Evolutionary conservation across 192 early-diverging fungal genomes (phyloP), one percentile per base, ranked within the genome.

Genomic region (Rhizophlyctis rosea): DNA sequence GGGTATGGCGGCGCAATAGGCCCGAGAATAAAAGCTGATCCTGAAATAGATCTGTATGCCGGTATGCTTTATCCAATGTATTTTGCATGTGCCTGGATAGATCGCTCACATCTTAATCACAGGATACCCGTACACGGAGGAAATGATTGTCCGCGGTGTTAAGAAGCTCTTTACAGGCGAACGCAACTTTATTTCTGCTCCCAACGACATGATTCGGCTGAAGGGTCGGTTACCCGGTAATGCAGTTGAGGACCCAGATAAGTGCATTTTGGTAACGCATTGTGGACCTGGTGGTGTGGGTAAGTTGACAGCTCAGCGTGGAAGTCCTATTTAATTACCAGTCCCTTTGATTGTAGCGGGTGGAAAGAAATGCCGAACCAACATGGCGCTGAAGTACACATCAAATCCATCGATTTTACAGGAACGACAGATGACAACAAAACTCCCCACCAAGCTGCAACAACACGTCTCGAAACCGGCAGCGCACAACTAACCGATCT

Each of bases 371-470:
- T n/a, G n/a, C n/a, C n/a, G n/a, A n/a, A n/a, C n/a, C n/a, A n/a
- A n/a, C n/a, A n/a, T n/a, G n/a, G n/a, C n/a, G n/a, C n/a, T n/a
- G n/a, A n/a, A n/a, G n/a, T n/a, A n/a, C n/a, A n/a, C n/a, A n/a
- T 44, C 39, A 13, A 44, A 44, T 44, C 18, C 18, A 13, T 44
- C 18, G 39, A 18, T 13, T 44, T 44, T 44, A 18, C 29, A 56
- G 64, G 64, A 11, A 65, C 64, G 13, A 65, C 64, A 3, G 64
- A 65, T 57, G 31, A 57, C 7, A 67, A 67, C 57, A 67, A 60
- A 60, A 61, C 65, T 3, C 65, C 65, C 7, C 54, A 60, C 44
- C 18, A 14, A n/a, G 55, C 21, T 3, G 27, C 35, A 21, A 47
- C 9, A 3, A 54, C 64, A 7, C 64, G 64, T 25, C 14, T 65